phyloP scores from a whole-genome alignment of 2,329 filamentous ascomycete genomes.

The Corniculantispora saksenae region DNA sequence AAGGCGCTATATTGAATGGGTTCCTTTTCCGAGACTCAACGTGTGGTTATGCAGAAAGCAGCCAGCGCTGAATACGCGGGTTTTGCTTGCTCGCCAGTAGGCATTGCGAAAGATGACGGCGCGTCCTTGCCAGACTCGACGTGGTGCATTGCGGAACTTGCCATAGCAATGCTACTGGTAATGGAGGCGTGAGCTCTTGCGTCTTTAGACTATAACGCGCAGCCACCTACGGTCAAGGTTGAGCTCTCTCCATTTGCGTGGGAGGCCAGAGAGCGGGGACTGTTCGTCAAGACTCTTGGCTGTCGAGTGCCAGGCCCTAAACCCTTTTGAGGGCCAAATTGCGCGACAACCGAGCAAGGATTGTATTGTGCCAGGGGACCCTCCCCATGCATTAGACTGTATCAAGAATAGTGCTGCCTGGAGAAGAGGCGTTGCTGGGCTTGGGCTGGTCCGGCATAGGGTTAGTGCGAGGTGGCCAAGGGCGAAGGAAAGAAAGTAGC shows the following conservation, averaged over 20 bases:
- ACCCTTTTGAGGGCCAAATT: not conserved
- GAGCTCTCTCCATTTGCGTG: no score
- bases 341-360: slow-evolving; percentile 12
- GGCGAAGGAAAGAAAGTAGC: no score
- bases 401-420: slow-evolving; percentile 3
- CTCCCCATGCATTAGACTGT: not conserved
- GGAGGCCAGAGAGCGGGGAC: no score
- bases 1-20: not conserved
- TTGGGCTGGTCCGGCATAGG: not conserved
- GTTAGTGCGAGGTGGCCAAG: not conserved
- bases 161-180: not conserved
- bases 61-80: not conserved
- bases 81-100: not conserved
- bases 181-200: not conserved
- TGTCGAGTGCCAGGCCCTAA: not conserved
- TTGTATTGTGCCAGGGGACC: not conserved
- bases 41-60: not conserved
- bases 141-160: slow-evolving; percentile 1
- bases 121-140: not conserved
- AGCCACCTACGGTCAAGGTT: not conserved
- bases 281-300: no score
- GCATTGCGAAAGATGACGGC: not conserved
- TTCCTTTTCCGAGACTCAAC: not conserved
- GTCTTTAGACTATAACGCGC: not conserved
- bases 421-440: not conserved